Base-by-base conservation (phyloP, 2,329 filamentous ascomycete species). In the Pseudogymnoascus sp. region DNA sequence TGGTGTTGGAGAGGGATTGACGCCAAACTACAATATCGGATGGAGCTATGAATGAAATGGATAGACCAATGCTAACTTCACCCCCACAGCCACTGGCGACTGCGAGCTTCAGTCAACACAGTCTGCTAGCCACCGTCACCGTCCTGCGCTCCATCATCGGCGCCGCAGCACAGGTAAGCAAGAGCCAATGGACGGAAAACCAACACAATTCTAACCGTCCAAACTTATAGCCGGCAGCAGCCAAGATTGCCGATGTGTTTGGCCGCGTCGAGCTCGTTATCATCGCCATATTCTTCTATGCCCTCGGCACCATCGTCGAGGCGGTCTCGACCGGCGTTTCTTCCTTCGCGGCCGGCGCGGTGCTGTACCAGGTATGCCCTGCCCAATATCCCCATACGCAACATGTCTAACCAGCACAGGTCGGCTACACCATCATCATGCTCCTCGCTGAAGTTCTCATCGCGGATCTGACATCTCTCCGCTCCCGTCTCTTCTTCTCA, bases 361-460 rank as follows among this genome's bases (percentile, higher is more conserved):
- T 86, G 42, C 71, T 87, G 38, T 86, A 86, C 71, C 84, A 80
- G 70, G 74, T 75, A 66, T 25, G 14, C 35, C 18, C 12, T 16
- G 8, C 16, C 16, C 38, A 42, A 21, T 10, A 37, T 31, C 8
- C 21, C 2, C 28, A 35, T 53, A 21, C 18, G 16, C 11, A 16
- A 42, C 38, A 42, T 5, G 10, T 16, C 38, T 42, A 31, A 40
- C 18, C 8, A 18, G 3, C 18, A 62, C 47, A 81, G 77, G 77
- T 88, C 42, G 86, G 86, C 59, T 88, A 85, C 70, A 88, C 85
- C 10, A 79, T 79, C 67, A 76, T 87, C 25, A 76, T 85, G 16
- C 74, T 88, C 11, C 77, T 88, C 1, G 77, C 87, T 21, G 84
- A 88, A 72, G 82, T 88, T 68, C 79, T 89, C 64, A 76, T 88